These are phyloP conservation scores for Apophysomyces trapeziformis DNA, from an alignment of 371 early-diverging fungal species.

Conservation along the genomic window DNA sequence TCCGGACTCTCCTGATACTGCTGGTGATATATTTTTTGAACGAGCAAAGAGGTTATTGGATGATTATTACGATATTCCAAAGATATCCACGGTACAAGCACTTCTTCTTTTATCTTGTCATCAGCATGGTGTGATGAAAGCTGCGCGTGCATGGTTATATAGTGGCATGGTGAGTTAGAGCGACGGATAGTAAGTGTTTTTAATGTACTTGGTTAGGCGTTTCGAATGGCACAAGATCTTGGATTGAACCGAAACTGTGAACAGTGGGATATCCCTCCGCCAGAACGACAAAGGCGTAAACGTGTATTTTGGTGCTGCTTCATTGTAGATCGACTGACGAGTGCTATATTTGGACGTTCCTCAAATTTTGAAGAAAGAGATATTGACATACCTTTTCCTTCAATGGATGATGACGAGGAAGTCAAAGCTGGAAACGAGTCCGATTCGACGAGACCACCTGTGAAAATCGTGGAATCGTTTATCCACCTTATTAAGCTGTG, in stretches of 20 bases:
- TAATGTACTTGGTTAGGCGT: conserved; percentile 31
- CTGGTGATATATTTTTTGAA: conserved; percentile 53
- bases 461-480: conserved; percentile 38
- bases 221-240: conserved; percentile 57
- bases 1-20: conserved; percentile 36
- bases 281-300: conserved; percentile 47
- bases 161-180: conserved; percentile 50
- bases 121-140: conserved; percentile 57
- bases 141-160: conserved; percentile 55
- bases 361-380: conserved; percentile 50
- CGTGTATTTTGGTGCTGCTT: conserved; percentile 59
- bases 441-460: conserved; percentile 14
- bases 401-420: conserved; percentile 44
- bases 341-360: conserved; percentile 50
- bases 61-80: conserved; percentile 59
- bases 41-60: conserved; percentile 55
- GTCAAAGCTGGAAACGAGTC: no score
- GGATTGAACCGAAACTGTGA: conserved; percentile 55
- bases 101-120: conserved; percentile 58
- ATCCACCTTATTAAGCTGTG: conserved; percentile 41
- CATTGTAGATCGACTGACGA: conserved; percentile 46
- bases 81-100: conserved; percentile 65
- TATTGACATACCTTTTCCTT: conserved; percentile 52
- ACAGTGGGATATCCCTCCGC: conserved; percentile 45
- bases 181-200: neutral